Conservation (phyloP, 164 flowering plant genomes). For the Magnolia officinalis region DNA sequence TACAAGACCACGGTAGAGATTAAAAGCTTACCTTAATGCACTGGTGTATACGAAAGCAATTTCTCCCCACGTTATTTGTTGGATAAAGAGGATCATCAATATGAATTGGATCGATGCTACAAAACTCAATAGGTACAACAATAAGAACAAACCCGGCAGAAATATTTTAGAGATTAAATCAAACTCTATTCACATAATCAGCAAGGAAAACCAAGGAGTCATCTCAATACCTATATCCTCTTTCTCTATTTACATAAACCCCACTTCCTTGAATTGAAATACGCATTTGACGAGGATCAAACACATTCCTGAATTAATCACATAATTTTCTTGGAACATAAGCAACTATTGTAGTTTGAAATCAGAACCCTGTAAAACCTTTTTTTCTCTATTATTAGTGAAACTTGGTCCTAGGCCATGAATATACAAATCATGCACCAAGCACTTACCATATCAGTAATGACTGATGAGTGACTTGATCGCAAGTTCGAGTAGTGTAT, state of each 20-base stretch:
- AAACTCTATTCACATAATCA: neutral
- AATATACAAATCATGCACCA: neutral
- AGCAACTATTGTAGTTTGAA: neutral
- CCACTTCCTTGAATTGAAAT: conserved; percentile 93
- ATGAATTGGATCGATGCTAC: conserved; percentile 91
- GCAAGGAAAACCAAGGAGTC: neutral
- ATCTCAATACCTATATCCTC: conserved; percentile 65
- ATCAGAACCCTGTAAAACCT: neutral
- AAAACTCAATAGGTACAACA: conserved; percentile 15
- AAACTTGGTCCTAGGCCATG: neutral
- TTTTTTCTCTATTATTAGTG: neutral
- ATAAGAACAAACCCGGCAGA: conserved; percentile 1
- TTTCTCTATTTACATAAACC: conserved; percentile 72
- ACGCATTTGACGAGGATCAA: conserved; percentile 98
- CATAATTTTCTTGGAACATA: neutral
- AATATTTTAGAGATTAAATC: neutral
- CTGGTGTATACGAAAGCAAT: conserved; percentile 95
- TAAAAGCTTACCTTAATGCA: conserved; percentile 74
- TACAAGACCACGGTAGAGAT: neutral
- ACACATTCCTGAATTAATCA: conserved; percentile 62
- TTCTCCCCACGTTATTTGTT: conserved; percentile 88
- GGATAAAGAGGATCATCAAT: conserved; percentile 95
- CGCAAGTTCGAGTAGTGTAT: neutral
- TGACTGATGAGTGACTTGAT: neutral
- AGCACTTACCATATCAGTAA: neutral